Evolutionary conservation across 2,329 filamentous ascomycete genomes (phyloP).

Genomic region (Xylariaceae sp.): DNA sequence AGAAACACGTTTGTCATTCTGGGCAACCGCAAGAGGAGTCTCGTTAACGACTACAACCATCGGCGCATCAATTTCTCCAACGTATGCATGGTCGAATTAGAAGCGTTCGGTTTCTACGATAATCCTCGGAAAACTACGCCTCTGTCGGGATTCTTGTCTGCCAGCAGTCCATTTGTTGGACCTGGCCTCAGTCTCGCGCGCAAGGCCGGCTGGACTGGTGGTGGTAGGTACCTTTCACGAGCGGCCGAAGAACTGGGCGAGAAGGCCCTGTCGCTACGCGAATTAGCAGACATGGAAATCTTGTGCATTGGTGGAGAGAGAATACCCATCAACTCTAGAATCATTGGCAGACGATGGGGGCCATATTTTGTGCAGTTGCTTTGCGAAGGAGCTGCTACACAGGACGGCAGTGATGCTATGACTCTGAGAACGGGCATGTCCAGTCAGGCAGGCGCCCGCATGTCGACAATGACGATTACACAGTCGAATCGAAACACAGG

Average conservation of each 20-base stretch:
- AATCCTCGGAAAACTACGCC: slow-evolving; percentile 77
- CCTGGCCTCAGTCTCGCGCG: slow-evolving; percentile 51
- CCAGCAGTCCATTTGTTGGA: slow-evolving; percentile 63
- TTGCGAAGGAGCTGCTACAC: slow-evolving; percentile 68
- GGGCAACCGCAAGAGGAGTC: slow-evolving; percentile 83
- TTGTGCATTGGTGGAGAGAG: slow-evolving; percentile 85
- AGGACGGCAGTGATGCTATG: slow-evolving; percentile 67
- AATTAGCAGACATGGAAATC: slow-evolving; percentile 95
- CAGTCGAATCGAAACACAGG: slow-evolving; percentile 52
- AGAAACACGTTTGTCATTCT: slow-evolving; percentile 94
- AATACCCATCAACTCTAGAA: slow-evolving; percentile 86
- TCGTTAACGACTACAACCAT: slow-evolving; percentile 98
- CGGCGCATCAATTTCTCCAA: slow-evolving; percentile 96
- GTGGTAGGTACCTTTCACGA: slow-evolving; percentile 68
- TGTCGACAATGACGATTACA: slow-evolving; percentile 82
- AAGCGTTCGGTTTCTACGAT: slow-evolving; percentile 95
- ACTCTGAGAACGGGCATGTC: slow-evolving; percentile 64
- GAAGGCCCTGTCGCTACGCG: slow-evolving; percentile 70
- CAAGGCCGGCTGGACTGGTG: slow-evolving; percentile 61
- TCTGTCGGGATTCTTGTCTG: slow-evolving; percentile 77
- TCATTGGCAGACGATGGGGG: slow-evolving; percentile 85
- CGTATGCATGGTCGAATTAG: slow-evolving; percentile 92
- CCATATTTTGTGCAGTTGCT: slow-evolving; percentile 92
- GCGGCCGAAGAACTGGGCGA: slow-evolving; percentile 83
- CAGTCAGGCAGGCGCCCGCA: slow-evolving; percentile 56